Base-by-base conservation (phyloP, 768 basidiomycete genomes). In the Suillus alpinus region DNA sequence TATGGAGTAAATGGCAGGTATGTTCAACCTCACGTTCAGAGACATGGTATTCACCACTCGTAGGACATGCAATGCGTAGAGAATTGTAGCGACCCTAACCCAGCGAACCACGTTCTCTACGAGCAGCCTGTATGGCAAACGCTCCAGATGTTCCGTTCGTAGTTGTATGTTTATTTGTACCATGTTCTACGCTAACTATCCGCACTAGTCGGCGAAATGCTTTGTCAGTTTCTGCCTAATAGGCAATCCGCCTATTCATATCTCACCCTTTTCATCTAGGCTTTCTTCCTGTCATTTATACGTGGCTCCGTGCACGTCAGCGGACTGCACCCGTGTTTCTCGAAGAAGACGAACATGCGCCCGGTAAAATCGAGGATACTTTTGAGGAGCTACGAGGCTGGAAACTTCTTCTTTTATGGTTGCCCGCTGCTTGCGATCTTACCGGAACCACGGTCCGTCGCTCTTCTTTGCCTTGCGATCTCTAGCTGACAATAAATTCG, bases 21-120 rank as follows among this genome's bases (percentile, higher is more conserved):
- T 67, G 80, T 69, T 44, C 29, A 44, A 10, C 32, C 63, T 34
- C 57, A 26, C 57, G 29, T 56, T 58, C 53, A 49, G 23, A 43
- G 26, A 37, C n/a, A 40, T n/a, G 18, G 10, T 60, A 61, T 56
- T 64, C 55, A 62, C 61, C 32, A 44, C 20, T 52, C 56, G 13
- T 62, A 91, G 88, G 96, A 98, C 73, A 96, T 97, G 92, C 94
- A 97, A 86, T 98, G 96, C 70, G 95, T 98, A 47, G 94, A 94
- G 81, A 91, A 95, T 74, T 98, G 96, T 73, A 72, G 73, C 51
- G 82, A 87, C 64, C 83, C 83, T 40, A 78, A 92, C 73, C 83
- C 87, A 2, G 63, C 68, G 3, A 77, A 78, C 39, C 86, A 83
- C 58, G 81, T 94, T 53, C 82, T 92, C 34, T 98, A 91, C 72